phyloP scores from a whole-genome alignment of 148 eudicot species.

The Persicaria tinctoria region DNA sequence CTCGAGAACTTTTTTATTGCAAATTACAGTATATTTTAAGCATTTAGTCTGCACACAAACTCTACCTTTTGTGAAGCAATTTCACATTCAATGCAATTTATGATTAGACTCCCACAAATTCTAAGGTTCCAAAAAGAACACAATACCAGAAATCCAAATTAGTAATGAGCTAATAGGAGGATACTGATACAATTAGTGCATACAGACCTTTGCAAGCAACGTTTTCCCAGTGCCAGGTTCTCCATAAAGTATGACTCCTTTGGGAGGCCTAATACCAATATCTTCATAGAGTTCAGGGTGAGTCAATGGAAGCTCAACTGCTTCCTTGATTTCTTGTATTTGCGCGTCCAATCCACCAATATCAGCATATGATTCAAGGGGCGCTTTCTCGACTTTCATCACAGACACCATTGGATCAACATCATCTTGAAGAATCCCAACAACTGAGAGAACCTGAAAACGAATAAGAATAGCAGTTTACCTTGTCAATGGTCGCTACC shows the following conservation, averaged over 20 bases:
- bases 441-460: constrained; percentile 91
- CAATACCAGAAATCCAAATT: neutral
- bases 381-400: constrained; percentile 99
- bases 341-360: constrained; percentile 97
- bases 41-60: no score
- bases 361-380: constrained; percentile 94
- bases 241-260: constrained; percentile 95
- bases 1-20: no score
- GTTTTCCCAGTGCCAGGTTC: constrained; percentile 99
- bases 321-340: constrained; percentile 97
- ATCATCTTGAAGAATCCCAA: constrained; percentile 95
- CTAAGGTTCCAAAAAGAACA: neutral
- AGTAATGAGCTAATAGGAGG: neutral
- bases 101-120: no score
- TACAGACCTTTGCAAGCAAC: constrained; percentile 83
- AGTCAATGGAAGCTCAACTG: constrained; percentile 92
- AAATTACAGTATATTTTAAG: neutral
- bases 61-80: no score
- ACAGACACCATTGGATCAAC: constrained; percentile 99
- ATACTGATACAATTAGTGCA: neutral
- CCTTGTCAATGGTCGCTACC: constrained; percentile 1
- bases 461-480: neutral
- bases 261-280: constrained; percentile 97
- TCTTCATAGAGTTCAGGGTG: constrained; percentile 98
- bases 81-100: no score